Evolutionary conservation across 805 yeast species (phyloP), one percentile per base, ranked within the genome.

Genomic region (Saccharomycopsis fodiens): DNA sequence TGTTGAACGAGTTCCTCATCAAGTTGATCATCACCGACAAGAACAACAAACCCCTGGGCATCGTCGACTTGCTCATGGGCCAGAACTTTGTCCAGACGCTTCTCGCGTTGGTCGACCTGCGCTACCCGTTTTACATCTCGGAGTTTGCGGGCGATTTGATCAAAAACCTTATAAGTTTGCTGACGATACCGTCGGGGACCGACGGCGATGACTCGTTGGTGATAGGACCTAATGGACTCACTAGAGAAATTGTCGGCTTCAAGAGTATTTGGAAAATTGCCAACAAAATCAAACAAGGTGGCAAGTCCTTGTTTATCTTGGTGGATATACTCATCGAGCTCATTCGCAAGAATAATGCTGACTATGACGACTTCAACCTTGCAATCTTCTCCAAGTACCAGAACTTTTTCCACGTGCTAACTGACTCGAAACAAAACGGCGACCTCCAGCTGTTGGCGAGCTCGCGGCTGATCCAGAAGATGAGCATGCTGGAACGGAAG

Each of bases 281-380:
- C 21, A 64, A 78, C 16, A 78, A 85, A 52, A 93, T 93, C 83
- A 73, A 89, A 46, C 59, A 70, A 49, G 85, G 87, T 45, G 95
- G 95, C 38, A 81, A 89, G 27, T 95, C 96, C 1, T 72, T 93
- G 52, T 83, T 93, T 29, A 89, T 89, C 55, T 93, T 96, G 57
- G 98, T 93, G 27, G 95, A 96, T 7, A 87, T 93, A 20, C 77
- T 93, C 23, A 91, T 93, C 54, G 98, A 93, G 64, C 75, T 93
- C 34, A 93, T 93, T 47, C 76, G 98, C 57, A 93, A 93, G 60
- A 93, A 93, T 61, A 93, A 93, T 59, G 87, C 96, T 0, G 97
- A 93, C 61, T 93, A 91, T 63, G 98, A 93, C 63, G 73, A 79
- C 40, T 83, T 86, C 40, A 67, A 70, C 54, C 72, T 73, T 10